A percentile compares a stretch with the other conserved stretches of the same genome.
phyloP scores from a whole-genome alignment of 2,329 filamentous ascomycete species.

The Aspergillus terreus region DNA sequence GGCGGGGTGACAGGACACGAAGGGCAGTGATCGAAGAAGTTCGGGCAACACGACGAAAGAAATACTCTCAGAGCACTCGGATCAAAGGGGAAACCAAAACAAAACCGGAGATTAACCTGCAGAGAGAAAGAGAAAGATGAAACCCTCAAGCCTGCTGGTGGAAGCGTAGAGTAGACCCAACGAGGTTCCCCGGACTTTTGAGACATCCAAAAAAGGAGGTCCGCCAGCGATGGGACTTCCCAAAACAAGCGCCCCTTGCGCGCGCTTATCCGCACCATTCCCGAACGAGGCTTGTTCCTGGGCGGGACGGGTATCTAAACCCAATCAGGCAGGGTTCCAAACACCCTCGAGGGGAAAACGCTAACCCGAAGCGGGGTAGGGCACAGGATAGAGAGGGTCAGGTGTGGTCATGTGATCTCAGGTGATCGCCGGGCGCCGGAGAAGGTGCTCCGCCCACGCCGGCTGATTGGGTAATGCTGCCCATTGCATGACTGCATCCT shows the following conservation, averaged over 20 bases:
- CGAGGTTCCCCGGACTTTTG: constrained; percentile 25
- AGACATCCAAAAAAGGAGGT: constrained; percentile 30
- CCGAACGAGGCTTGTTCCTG: constrained; percentile 16
- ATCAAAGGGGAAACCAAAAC: constrained; percentile 13
- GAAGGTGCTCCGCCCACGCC: not conserved
- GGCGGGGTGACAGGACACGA: constrained; percentile 7
- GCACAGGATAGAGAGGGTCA: constrained; percentile 11
- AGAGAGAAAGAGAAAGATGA: constrained; percentile 10
- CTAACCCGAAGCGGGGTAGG: not conserved
- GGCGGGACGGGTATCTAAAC: constrained; percentile 2
- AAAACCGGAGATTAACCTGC: constrained; percentile 10
- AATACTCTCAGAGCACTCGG: constrained; percentile 29
- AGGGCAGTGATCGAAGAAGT: constrained; percentile 16
- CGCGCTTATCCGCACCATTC: constrained; percentile 27
- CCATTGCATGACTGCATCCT: constrained; percentile 1
- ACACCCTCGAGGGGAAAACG: too few relatives aligned
- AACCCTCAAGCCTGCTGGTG: constrained; percentile 6
- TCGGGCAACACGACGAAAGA: constrained; percentile 20
- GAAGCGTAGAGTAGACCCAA: constrained; percentile 6
- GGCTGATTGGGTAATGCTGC: not conserved
- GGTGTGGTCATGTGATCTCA: not conserved
- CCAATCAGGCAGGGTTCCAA: too few relatives aligned
- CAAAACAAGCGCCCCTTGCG: constrained; percentile 38
- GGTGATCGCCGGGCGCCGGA: not conserved
- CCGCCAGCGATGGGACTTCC: constrained; percentile 5